A percentile compares a stretch with the other conserved stretches of the same genome.
phyloP scores from a whole-genome alignment of 2,329 filamentous ascomycete genomes.

The Pseudogymnoascus pannorum region DNA sequence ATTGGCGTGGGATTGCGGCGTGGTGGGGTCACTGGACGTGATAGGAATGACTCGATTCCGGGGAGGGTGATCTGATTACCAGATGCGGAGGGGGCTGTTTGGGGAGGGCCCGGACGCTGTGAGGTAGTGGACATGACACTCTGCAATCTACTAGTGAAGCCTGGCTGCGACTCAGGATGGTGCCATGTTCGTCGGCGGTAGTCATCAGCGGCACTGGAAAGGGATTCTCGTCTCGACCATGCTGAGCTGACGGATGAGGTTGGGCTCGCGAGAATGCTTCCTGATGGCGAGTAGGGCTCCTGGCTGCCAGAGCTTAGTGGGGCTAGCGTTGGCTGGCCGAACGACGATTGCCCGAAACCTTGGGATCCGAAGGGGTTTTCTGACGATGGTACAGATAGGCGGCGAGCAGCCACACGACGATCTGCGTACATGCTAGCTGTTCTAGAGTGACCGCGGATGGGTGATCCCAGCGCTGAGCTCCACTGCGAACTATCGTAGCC shows the following conservation, averaged over 20 bases:
- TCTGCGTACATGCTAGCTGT: conserved; percentile 65
- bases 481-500: conserved; percentile 72
- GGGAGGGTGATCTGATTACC: conserved; percentile 56
- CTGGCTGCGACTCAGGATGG: conserved; percentile 57
- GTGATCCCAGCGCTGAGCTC: conserved; percentile 62
- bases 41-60: conserved; percentile 83
- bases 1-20: conserved; percentile 66
- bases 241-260: conserved; percentile 51
- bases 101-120: conserved; percentile 29
- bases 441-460: conserved; percentile 60
- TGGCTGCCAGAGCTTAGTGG: conserved; percentile 48
- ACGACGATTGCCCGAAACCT: conserved; percentile 32
- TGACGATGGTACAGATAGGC: conserved; percentile 74
- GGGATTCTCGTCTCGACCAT: conserved; percentile 60
- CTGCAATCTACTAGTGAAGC: conserved; percentile 63
- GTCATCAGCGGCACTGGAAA: conserved; percentile 56
- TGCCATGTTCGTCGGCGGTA: conserved; percentile 88
- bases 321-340: conserved; percentile 50
- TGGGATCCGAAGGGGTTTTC: conserved; percentile 67
- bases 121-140: conserved; percentile 65
- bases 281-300: conserved; percentile 47
- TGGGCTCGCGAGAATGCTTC: conserved; percentile 58
- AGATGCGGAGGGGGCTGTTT: conserved; percentile 44
- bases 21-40: conserved; percentile 53
- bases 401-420: conserved; percentile 59